Percentiles rank a stretch among this genome's conserved stretches.
phyloP scores from a whole-genome alignment of 2,329 filamentous ascomycete species.

The Xenoacremonium recifei region DNA sequence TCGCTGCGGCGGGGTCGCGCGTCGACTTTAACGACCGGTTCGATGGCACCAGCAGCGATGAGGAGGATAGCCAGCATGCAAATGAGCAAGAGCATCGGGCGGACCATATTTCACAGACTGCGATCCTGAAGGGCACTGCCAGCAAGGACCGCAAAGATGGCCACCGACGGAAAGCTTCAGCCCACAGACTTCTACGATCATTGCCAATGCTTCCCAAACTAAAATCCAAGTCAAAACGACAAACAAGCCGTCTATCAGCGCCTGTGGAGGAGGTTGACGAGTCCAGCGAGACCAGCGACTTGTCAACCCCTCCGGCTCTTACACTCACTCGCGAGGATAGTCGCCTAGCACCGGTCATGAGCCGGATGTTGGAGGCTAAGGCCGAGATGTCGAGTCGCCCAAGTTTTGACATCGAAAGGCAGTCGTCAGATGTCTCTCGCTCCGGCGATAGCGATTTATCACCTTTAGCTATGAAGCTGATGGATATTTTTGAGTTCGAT shows the following conservation, averaged over 20 bases:
- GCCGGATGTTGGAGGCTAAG: slow-evolving; percentile 72
- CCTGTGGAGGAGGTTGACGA: slow-evolving; percentile 34
- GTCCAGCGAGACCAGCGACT: slow-evolving; percentile 22
- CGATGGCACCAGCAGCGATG: slow-evolving; percentile 77
- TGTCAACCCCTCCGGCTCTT: slow-evolving; percentile 21
- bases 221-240: slow-evolving; percentile 40
- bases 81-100: slow-evolving; percentile 44
- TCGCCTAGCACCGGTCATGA: slow-evolving; percentile 69
- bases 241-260: slow-evolving; percentile 38
- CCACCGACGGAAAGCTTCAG: slow-evolving; percentile 61
- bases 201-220: slow-evolving; percentile 58
- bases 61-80: slow-evolving; percentile 60
- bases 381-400: slow-evolving; percentile 61
- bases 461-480: slow-evolving; percentile 67
- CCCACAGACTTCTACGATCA: slow-evolving; percentile 64
- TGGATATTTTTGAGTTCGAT: slow-evolving; percentile 84
- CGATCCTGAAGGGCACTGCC: slow-evolving; percentile 35
- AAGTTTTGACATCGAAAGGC: slow-evolving; percentile 54
- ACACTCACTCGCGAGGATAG: slow-evolving; percentile 28
- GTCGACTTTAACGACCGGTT: slow-evolving; percentile 81
- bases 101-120: slow-evolving; percentile 40
- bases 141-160: slow-evolving; percentile 30
- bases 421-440: slow-evolving; percentile 38
- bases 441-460: slow-evolving; percentile 42
- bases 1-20: slow-evolving; percentile 81